Evolutionary conservation across 2,329 filamentous ascomycete species (phyloP).

Genomic region (Fusarium fujikuroi): DNA sequence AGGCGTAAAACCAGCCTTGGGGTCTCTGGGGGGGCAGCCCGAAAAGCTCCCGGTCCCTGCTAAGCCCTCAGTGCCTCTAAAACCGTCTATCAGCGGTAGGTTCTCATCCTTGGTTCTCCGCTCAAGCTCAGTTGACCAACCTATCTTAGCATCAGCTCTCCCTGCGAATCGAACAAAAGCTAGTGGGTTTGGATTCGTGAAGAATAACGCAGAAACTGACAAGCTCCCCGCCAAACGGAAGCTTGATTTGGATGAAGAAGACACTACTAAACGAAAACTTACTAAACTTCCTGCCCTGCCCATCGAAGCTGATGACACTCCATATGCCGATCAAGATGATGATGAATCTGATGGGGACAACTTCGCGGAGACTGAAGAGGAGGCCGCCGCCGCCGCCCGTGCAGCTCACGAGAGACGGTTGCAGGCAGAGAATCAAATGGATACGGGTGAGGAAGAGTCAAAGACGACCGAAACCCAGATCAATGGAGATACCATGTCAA

Average conservation of each 20-base stretch:
- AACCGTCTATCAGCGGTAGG: constrained; percentile 53
- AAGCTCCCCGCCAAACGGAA: constrained; percentile 77
- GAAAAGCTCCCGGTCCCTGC: constrained; percentile 48
- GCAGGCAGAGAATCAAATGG: constrained; percentile 60
- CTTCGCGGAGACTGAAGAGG: constrained; percentile 86
- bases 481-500: constrained; percentile 42
- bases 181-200: constrained; percentile 85
- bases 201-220: constrained; percentile 71
- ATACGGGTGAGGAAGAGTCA: constrained; percentile 52
- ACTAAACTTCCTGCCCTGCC: constrained; percentile 86
- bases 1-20: constrained; percentile 61
- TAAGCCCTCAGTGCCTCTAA: constrained; percentile 48
- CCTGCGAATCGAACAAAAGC: constrained; percentile 79
- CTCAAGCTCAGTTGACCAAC: constrained; percentile 39
- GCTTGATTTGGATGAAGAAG: constrained; percentile 88
- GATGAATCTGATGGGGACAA: constrained; percentile 80
- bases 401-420: constrained; percentile 84
- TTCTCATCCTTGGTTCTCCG: neutral
- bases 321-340: constrained; percentile 71
- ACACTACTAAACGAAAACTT: constrained; percentile 86
- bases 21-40: constrained; percentile 56
- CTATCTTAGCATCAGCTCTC: constrained; percentile 60
- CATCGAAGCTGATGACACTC: constrained; percentile 70
- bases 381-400: constrained; percentile 84
- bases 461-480: constrained; percentile 44